Conservation (phyloP, 2,329 filamentous ascomycete genomes). For the Aspergillus neoniger region DNA sequence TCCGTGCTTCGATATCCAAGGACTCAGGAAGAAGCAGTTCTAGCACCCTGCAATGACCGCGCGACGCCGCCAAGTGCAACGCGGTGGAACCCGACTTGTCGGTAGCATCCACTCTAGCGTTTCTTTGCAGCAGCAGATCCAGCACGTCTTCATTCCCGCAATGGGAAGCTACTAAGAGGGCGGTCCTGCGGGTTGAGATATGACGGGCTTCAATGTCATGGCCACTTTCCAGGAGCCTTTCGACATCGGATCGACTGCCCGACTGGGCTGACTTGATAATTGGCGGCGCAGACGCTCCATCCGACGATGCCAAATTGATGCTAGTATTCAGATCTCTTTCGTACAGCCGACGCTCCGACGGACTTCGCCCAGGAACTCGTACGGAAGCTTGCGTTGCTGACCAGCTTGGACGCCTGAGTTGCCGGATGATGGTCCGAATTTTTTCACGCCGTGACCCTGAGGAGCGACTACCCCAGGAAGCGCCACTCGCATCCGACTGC, state of each 20-base stretch:
- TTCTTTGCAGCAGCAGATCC: slow-evolving; percentile 33
- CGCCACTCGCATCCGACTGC: slow-evolving; percentile 21
- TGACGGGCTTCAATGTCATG: slow-evolving; percentile 36
- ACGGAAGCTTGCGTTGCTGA: slow-evolving; percentile 3
- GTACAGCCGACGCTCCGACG: slow-evolving; percentile 11
- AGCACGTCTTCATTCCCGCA: slow-evolving; percentile 42
- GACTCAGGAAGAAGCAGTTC: slow-evolving; percentile 31
- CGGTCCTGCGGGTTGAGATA: slow-evolving; percentile 35
- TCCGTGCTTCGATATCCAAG: slow-evolving; percentile 33
- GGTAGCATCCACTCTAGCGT: slow-evolving; percentile 31
- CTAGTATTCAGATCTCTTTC: slow-evolving; percentile 35
- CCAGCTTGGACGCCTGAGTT: slow-evolving; percentile 18
- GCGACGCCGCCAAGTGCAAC: slow-evolving; percentile 36
- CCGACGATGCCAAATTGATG: slow-evolving; percentile 36
- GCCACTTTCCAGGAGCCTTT: slow-evolving; percentile 35
- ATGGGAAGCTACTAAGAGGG: slow-evolving; percentile 42
- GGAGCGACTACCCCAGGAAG: slow-evolving; percentile 6
- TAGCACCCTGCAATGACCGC: slow-evolving; percentile 34
- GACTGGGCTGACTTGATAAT: slow-evolving; percentile 41
- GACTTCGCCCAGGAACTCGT: slow-evolving; percentile 15
- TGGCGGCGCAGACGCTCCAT: slow-evolving; percentile 32
- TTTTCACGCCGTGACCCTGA: slow-evolving; percentile 25
- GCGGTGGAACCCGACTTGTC: slow-evolving; percentile 36
- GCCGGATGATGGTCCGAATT: slow-evolving; percentile 22
- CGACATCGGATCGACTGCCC: slow-evolving; percentile 37